These are phyloP conservation scores for Citrus hindsii DNA, from an alignment of 345 rosid species.

Conservation along the genomic window DNA sequence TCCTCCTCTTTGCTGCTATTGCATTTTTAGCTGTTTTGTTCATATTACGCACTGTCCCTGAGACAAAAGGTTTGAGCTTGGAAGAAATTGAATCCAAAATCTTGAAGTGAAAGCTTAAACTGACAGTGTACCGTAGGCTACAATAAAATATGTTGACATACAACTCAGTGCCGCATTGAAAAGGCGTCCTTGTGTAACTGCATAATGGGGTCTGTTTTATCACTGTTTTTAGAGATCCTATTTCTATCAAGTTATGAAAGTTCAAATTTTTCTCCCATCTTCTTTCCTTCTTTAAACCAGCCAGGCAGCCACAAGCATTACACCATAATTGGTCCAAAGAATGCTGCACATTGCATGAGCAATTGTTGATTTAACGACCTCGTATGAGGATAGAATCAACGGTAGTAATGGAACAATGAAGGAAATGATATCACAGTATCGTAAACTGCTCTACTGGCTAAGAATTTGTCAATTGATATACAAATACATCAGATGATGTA, in stretches of 20 bases:
- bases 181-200: background rate
- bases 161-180: background rate
- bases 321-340: background rate
- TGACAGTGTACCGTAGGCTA: background rate
- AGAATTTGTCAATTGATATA: background rate
- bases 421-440: background rate
- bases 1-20: slow-evolving; percentile 81
- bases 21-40: slow-evolving; percentile 69
- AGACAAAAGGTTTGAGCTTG: slow-evolving; percentile 95
- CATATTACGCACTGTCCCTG: slow-evolving; percentile 60
- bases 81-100: slow-evolving; percentile 90
- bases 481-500: background rate
- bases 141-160: background rate
- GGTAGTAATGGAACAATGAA: slow-evolving; percentile 17
- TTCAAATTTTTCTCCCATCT: background rate
- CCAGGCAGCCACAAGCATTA: background rate
- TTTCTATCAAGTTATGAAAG: background rate
- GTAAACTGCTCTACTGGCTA: background rate
- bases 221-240: background rate
- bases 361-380: slow-evolving; percentile 17
- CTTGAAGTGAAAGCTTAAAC: slow-evolving; percentile 46
- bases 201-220: background rate
- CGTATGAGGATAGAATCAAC: slow-evolving; percentile 19
- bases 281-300: background rate
- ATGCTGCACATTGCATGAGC: background rate